Conservation (phyloP, 768 basidiomycete genomes). For the Boletus sp. region DNA sequence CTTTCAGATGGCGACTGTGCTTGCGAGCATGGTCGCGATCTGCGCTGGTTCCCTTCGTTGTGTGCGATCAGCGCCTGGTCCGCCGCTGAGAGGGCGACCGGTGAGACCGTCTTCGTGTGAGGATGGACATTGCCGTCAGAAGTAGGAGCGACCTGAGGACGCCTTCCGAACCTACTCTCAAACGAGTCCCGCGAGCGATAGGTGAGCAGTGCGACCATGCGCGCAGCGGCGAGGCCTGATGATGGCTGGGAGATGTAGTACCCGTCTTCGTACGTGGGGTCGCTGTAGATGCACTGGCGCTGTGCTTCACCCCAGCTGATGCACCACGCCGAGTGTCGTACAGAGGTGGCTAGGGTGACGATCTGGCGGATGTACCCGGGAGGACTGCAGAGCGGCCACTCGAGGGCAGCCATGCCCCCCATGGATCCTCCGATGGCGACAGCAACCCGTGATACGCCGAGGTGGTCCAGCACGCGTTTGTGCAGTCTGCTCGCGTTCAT, state of each 20-base stretch:
- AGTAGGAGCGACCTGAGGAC: slow-evolving; percentile 44
- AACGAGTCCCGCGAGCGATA: slow-evolving; percentile 93
- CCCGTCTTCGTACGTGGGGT: slow-evolving; percentile 83
- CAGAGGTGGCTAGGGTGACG: slow-evolving; percentile 89
- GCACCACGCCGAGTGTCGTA: slow-evolving; percentile 97
- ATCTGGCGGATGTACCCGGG: slow-evolving; percentile 77
- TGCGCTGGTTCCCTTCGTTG: slow-evolving; percentile 79
- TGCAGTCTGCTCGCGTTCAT: slow-evolving; percentile 61
- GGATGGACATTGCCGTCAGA: slow-evolving; percentile 16
- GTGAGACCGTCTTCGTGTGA: slow-evolving; percentile 33
- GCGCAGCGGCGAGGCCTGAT: slow-evolving; percentile 85
- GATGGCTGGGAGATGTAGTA: slow-evolving; percentile 77
- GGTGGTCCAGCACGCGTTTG: slow-evolving; percentile 78
- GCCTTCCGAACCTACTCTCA: slow-evolving; percentile 88
- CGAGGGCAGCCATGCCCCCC: slow-evolving; percentile 97
- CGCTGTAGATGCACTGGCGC: slow-evolving; percentile 93
- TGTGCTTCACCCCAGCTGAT: no score
- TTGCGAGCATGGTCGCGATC: slow-evolving; percentile 30
- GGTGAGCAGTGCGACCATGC: slow-evolving; percentile 93
- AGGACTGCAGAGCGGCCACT: slow-evolving; percentile 88
- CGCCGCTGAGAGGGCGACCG: slow-evolving; percentile 24
- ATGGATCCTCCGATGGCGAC: slow-evolving; percentile 96
- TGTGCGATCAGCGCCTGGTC: slow-evolving; percentile 68
- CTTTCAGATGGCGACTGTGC: slow-evolving; percentile 14
- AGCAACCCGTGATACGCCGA: slow-evolving; percentile 78